A percentile compares a stretch with the other conserved stretches of the same genome.
These are phyloP conservation scores for Marasmius sp. DNA, from an alignment of 1,284 basidiomycete species.

Conservation along the genomic window DNA sequence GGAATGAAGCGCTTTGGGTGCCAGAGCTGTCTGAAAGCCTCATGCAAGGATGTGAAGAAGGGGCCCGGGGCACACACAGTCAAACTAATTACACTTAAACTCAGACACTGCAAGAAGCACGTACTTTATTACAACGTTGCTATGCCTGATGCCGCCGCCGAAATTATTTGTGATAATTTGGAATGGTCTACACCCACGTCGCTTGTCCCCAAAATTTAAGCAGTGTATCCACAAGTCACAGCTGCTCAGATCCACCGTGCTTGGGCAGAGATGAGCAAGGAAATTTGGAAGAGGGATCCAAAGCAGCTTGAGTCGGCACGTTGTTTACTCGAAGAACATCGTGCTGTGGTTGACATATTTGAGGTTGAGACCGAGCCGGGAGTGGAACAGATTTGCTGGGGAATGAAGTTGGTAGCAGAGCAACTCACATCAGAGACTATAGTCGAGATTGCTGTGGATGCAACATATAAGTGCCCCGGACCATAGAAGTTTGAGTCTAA, in stretches of 20 bases:
- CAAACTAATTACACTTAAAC: not conserved
- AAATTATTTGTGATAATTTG: not conserved
- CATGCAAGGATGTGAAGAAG: not conserved
- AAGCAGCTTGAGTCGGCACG: constrained; percentile 1
- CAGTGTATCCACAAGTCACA: not conserved
- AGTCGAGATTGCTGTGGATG: constrained; percentile 46
- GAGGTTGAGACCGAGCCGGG: not conserved
- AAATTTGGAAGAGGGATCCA: constrained; percentile 3
- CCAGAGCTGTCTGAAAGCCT: not conserved
- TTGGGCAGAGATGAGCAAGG: constrained; percentile 9
- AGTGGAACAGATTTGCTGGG: not conserved
- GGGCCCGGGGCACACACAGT: not conserved
- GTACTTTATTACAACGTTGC: not conserved
- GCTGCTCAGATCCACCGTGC: constrained; percentile 4
- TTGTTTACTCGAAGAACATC: not conserved
- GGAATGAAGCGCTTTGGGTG: not conserved
- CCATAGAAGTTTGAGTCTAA: constrained; percentile 32
- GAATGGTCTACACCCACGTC: not conserved
- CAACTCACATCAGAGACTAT: not conserved
- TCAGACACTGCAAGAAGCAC: not conserved
- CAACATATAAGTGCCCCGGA: constrained; percentile 61
- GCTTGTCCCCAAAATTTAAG: not conserved
- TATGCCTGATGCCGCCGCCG: not conserved
- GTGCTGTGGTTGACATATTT: not conserved
- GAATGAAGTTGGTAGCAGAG: not conserved